Evolutionary conservation across 1,139 yeast genomes (phyloP).

Genomic region (Suhomyces chickasaworum): DNA sequence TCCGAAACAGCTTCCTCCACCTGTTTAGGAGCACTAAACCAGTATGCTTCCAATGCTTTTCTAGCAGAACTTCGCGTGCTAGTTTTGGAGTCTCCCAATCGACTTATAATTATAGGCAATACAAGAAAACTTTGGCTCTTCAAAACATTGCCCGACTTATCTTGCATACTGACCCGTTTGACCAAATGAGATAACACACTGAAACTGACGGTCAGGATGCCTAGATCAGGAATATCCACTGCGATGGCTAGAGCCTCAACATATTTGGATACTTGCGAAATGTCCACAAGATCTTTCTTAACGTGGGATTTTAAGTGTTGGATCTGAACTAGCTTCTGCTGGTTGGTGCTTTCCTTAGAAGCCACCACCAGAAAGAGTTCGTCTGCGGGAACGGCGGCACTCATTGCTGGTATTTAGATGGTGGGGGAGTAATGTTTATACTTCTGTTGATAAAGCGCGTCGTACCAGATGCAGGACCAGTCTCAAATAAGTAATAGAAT

Average conservation of each 20-base stretch:
- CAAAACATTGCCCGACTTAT: constrained; percentile 49
- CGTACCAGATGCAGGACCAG: not conserved
- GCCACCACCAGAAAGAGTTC: constrained; percentile 29
- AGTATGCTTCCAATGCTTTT: constrained; percentile 62
- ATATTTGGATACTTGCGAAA: constrained; percentile 54
- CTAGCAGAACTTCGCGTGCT: constrained; percentile 52
- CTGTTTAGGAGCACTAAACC: constrained; percentile 61
- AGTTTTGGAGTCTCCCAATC: constrained; percentile 51
- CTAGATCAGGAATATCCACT: constrained; percentile 40
- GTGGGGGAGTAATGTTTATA: constrained; percentile 2
- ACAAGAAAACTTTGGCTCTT: constrained; percentile 50
- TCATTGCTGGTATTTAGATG: constrained; percentile 8
- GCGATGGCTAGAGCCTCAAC: constrained; percentile 58
- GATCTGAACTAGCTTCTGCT: constrained; percentile 41
- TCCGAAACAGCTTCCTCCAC: constrained; percentile 54
- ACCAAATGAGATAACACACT: constrained; percentile 74
- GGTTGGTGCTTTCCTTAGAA: constrained; percentile 21
- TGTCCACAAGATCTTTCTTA: constrained; percentile 64
- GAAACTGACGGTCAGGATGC: constrained; percentile 55
- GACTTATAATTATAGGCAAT: constrained; percentile 58
- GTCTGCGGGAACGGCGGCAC: constrained; percentile 23
- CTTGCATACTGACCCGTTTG: constrained; percentile 76
- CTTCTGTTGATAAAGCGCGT: constrained; percentile 5
- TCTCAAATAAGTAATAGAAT: too few species aligned
- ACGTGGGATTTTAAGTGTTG: constrained; percentile 65